Conservation (phyloP, 768 basidiomycete species). For the Xerocomellus amylosporus region DNA sequence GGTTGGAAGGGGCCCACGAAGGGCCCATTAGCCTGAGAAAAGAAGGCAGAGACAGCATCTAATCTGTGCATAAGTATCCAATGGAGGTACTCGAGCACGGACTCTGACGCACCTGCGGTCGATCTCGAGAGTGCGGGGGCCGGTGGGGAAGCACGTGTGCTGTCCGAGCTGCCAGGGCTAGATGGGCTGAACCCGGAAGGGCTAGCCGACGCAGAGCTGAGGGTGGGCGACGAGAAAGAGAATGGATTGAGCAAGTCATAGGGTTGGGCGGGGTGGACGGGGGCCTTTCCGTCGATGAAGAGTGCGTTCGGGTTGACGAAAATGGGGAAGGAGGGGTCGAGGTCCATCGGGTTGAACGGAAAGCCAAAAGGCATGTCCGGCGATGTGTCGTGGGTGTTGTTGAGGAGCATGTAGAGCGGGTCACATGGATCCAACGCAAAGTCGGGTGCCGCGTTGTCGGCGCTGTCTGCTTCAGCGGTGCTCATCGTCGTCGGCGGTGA, state of each 20-base stretch:
- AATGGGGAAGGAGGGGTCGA: conserved; percentile 47
- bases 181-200: conserved; percentile 23
- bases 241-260: conserved; percentile 36
- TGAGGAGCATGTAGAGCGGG: conserved; percentile 57
- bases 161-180: conserved; percentile 30
- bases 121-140: conserved; percentile 22
- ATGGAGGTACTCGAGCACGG: neutral
- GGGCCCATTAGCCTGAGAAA: conserved; percentile 10
- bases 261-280: conserved; percentile 17
- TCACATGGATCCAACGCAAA: conserved; percentile 53
- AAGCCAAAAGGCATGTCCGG: conserved; percentile 39
- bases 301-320: conserved; percentile 68
- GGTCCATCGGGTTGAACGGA: conserved; percentile 46
- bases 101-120: conserved; percentile 15
- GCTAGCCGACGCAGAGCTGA: conserved; percentile 33
- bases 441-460: conserved; percentile 31
- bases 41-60: conserved; percentile 22
- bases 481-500: conserved; percentile 17
- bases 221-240: conserved; percentile 38
- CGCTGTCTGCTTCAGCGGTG: conserved; percentile 11
- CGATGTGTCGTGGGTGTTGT: conserved; percentile 38
- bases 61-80: conserved; percentile 17
- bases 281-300: conserved; percentile 34
- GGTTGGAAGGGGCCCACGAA: conserved; percentile 38
- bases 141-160: conserved; percentile 30